Evolutionary conservation across 202 grass and related monocot species (phyloP).

Genomic region (Digitaria exilis): DNA sequence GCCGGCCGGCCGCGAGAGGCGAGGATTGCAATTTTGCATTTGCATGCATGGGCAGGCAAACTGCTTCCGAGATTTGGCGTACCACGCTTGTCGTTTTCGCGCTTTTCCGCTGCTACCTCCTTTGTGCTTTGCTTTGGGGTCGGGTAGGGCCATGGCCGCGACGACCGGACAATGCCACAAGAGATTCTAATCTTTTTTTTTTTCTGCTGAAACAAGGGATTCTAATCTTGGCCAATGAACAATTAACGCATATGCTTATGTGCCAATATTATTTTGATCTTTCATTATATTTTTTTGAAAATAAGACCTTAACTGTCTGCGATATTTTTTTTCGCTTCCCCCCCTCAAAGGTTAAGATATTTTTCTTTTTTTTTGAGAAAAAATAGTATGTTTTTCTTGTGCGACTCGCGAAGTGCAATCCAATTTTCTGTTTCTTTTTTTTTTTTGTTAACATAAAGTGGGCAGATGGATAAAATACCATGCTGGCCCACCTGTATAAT

Average conservation of each 20-base stretch:
- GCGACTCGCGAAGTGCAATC: too few species aligned
- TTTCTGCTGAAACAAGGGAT: too few species aligned
- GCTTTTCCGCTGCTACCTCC: neutral
- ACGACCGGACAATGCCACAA: neutral
- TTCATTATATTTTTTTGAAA: neutral
- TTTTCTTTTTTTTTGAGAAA: too few species aligned
- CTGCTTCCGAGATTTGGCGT: constrained; percentile 41
- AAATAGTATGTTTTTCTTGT: too few species aligned
- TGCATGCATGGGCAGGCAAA: neutral
- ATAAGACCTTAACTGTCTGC: neutral
- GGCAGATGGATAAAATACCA: too few species aligned
- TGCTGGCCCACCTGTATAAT: too few species aligned
- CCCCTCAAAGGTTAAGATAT: too few species aligned
- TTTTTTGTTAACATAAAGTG: too few species aligned
- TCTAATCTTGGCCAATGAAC: neutral
- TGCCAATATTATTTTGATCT: neutral
- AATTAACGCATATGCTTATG: neutral
- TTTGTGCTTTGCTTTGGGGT: neutral
- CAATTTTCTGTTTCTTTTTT: too few species aligned
- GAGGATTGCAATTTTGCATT: neutral
- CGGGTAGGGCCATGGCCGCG: neutral
- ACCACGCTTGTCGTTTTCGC: constrained; percentile 14
- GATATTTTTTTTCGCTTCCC: neutral
- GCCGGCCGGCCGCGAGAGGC: neutral
- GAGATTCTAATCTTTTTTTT: neutral